Evolutionary conservation across 495 filamentous ascomycete genomes (phyloP).

Genomic region (Penicillium lagena): DNA sequence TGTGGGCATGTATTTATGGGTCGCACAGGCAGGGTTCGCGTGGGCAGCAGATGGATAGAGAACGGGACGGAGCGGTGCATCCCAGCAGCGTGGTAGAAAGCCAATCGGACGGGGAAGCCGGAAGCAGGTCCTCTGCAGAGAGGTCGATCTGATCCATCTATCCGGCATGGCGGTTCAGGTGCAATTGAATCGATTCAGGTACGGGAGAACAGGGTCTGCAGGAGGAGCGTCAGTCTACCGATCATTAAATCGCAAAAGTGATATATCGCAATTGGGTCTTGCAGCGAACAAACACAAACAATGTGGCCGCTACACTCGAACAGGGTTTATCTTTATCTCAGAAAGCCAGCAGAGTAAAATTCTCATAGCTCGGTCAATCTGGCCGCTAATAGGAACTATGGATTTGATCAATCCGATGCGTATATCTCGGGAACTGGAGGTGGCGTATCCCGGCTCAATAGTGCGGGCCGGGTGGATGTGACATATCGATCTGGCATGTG

Average conservation of each 20-base stretch:
- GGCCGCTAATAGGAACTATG: constrained; percentile 13
- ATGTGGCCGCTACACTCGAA: too few relatives aligned
- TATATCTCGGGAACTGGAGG: constrained; percentile 1
- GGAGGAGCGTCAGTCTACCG: too few relatives aligned
- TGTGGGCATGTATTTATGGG: constrained; percentile 8
- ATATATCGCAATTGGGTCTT: neutral
- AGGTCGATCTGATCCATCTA: constrained; percentile 19
- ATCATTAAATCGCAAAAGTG: too few relatives aligned
- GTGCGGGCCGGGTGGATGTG: constrained; percentile 17
- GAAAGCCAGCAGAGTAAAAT: neutral
- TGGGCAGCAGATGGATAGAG: constrained; percentile 1
- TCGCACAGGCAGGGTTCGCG: constrained; percentile 1
- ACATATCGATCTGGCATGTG: constrained; percentile 7
- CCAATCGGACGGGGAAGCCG: constrained; percentile 9
- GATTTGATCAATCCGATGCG: constrained; percentile 15
- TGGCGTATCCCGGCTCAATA: constrained; percentile 13
- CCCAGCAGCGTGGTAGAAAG: constrained; percentile 11
- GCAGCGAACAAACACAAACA: too few relatives aligned
- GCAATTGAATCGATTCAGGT: neutral
- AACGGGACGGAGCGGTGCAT: constrained; percentile 17
- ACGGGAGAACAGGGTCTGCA: too few relatives aligned
- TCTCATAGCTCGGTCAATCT: constrained; percentile 9
- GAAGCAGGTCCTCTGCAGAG: constrained; percentile 5
- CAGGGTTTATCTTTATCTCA: too few relatives aligned
- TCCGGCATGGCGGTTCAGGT: constrained; percentile 14